Evolutionary conservation across 257 asterid species (phyloP).

Genomic region (Cordia subcordata): DNA sequence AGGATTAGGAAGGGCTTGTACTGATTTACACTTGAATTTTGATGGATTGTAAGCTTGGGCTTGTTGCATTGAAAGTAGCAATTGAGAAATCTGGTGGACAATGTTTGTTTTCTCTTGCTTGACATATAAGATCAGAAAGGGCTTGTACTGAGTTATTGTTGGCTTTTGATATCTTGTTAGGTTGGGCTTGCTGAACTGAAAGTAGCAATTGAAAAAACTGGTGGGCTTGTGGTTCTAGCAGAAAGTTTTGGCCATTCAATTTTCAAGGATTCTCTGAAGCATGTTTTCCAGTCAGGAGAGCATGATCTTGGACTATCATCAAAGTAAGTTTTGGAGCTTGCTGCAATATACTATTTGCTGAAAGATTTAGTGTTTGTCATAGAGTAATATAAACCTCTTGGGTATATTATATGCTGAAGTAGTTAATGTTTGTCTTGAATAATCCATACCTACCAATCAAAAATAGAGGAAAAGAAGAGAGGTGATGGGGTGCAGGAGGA

Average conservation of each 20-base stretch:
- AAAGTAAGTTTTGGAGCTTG: constrained; percentile 47
- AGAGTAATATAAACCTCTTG: too few relatives aligned
- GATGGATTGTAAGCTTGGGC: constrained; percentile 60
- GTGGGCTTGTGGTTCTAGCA: constrained; percentile 90
- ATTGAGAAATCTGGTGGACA: constrained; percentile 70
- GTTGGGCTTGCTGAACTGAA: constrained; percentile 97
- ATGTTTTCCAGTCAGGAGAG: constrained; percentile 78
- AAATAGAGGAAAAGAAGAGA: too few relatives aligned
- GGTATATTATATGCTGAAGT: too few relatives aligned
- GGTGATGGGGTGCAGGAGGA: too few relatives aligned
- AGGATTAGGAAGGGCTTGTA: neutral
- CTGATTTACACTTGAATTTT: neutral
- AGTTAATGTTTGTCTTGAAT: too few relatives aligned
- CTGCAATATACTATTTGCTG: neutral
- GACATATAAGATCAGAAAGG: neutral
- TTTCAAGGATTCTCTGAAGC: constrained; percentile 79
- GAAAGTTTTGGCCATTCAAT: constrained; percentile 98
- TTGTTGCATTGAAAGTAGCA: constrained; percentile 90
- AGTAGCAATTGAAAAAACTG: constrained; percentile 86
- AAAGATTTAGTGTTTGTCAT: neutral
- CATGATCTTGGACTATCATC: constrained; percentile 83
- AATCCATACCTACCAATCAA: too few relatives aligned
- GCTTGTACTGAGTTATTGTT: neutral
- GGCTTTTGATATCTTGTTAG: constrained; percentile 27
- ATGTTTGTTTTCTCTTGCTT: neutral